A percentile compares a stretch with the other conserved stretches of the same genome.
These are phyloP conservation scores for Dothistroma septosporum DNA, from an alignment of 2,329 filamentous ascomycete genomes.

Conservation along the genomic window DNA sequence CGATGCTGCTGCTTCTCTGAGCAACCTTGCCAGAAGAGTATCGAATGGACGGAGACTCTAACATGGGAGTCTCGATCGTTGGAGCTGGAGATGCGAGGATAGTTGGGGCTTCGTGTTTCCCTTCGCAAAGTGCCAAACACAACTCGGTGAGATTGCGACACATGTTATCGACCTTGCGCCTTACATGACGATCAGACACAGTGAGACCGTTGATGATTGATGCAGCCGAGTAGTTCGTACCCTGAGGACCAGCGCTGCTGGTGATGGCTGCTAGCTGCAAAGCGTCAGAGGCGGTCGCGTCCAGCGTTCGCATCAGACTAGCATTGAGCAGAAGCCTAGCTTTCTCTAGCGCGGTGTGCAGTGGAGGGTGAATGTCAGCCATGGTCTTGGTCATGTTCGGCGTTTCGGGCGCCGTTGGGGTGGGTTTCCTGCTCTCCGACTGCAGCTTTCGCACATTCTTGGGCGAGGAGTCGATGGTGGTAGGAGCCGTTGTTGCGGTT, in stretches of 20 bases:
- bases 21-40: slow-evolving; percentile 1
- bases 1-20: slow-evolving; percentile 17
- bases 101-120: slow-evolving; percentile 28
- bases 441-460: slow-evolving; percentile 59
- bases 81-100: slow-evolving; percentile 22
- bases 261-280: slow-evolving; percentile 74
- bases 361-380: slow-evolving; percentile 66
- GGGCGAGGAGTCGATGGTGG: slow-evolving; percentile 85
- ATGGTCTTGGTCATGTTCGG: slow-evolving; percentile 40
- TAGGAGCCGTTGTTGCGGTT: slow-evolving; percentile 86
- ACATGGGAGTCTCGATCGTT: slow-evolving; percentile 11
- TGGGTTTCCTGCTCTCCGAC: slow-evolving; percentile 35
- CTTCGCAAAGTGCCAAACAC: slow-evolving; percentile 67
- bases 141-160: slow-evolving; percentile 91
- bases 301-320: slow-evolving; percentile 73
- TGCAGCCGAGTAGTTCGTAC: slow-evolving; percentile 59
- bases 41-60: slow-evolving; percentile 10
- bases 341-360: slow-evolving; percentile 77
- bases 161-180: slow-evolving; percentile 86
- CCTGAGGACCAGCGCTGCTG: slow-evolving; percentile 63
- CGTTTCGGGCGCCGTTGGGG: slow-evolving; percentile 30
- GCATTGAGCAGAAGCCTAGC: slow-evolving; percentile 65
- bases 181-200: slow-evolving; percentile 75
- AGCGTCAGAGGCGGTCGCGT: slow-evolving; percentile 77
- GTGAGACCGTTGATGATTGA: slow-evolving; percentile 59